These are phyloP conservation scores for Capniomyces stellatus DNA, from an alignment of 371 early-diverging fungal genomes.

Conservation along the genomic window DNA sequence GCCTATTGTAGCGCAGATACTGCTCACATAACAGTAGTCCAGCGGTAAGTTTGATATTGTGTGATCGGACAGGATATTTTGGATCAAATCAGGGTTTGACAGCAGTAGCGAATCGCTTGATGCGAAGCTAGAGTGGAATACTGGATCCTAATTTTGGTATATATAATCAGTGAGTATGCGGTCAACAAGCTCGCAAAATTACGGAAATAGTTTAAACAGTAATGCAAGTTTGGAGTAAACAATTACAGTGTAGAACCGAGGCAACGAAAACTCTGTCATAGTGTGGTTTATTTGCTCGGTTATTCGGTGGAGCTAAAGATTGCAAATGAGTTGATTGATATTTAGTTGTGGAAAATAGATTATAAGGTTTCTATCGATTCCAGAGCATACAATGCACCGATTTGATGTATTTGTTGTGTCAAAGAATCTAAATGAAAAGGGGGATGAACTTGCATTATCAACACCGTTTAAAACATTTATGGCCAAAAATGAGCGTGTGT, in stretches of 20 bases:
- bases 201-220: too few species aligned
- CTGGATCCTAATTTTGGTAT: neutral
- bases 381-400: too few species aligned
- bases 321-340: too few species aligned
- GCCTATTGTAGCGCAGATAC: neutral
- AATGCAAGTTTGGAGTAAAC: too few species aligned
- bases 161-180: neutral
- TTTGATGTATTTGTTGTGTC: too few species aligned
- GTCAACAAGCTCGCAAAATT: too few species aligned
- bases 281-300: too few species aligned
- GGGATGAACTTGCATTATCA: neutral
- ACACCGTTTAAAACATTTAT: neutral
- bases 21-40: neutral
- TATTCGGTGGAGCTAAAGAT: too few species aligned
- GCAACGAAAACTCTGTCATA: neutral
- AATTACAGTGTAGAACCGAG: neutral
- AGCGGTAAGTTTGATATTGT: neutral
- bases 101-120: neutral
- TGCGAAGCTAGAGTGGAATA: neutral
- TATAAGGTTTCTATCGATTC: too few species aligned
- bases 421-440: too few species aligned
- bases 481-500: neutral
- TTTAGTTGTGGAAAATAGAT: too few species aligned
- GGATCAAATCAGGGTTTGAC: neutral
- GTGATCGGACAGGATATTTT: neutral